Base-by-base conservation (phyloP, 495 filamentous ascomycete genomes). In the Paragyromitra xinjiangensis region DNA sequence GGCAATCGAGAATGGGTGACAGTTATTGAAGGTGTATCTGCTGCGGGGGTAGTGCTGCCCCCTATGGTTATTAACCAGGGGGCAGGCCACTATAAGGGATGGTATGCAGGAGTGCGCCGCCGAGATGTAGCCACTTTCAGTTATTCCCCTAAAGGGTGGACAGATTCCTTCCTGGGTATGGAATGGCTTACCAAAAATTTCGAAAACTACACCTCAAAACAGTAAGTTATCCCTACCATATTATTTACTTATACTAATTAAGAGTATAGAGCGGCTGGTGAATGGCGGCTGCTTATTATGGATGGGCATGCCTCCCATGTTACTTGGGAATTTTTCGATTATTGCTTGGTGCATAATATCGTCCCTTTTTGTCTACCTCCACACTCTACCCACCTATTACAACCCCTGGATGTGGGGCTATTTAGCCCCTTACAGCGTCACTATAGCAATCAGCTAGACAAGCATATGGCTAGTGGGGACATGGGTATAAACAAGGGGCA, bases 281-380 rank as follows among this genome's bases (percentile, higher is more conserved):
- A 71, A 3, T 74, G 40, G 26, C 14, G 24, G 37, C 22, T 77
- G n/a, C 24, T 73, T 6, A 53, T 80, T 6, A 16, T 73, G 3
- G 63, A 80, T 72, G 39, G 64, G 0, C 64, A 80, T 73, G 67
- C 40, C 14, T 78, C 42, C 22, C 34, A 78, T 70, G 22, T 77
- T 5, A 73, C 53, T 24, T 69, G 44, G 65, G 63, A 69, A 34
- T 64, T 78, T 67, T 68, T 78, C 9, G 48, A 75, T 50, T 75
- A 61, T 61, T 73, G 58, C 45, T 53, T 80, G 37, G 26, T 12
- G 6, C 29, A 74, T 53, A 51, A 69, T 48, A 74, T 80, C 7
- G n/a, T 68, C 4, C 75, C 64, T 45, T 62, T 78, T 40, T 74
- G 69, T 19, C 37, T 80, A 42, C 78, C 39, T 0, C 34, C 64